These are phyloP conservation scores for Eucommia ulmoides DNA, from an alignment of 257 asterid genomes.

Conservation along the genomic window DNA sequence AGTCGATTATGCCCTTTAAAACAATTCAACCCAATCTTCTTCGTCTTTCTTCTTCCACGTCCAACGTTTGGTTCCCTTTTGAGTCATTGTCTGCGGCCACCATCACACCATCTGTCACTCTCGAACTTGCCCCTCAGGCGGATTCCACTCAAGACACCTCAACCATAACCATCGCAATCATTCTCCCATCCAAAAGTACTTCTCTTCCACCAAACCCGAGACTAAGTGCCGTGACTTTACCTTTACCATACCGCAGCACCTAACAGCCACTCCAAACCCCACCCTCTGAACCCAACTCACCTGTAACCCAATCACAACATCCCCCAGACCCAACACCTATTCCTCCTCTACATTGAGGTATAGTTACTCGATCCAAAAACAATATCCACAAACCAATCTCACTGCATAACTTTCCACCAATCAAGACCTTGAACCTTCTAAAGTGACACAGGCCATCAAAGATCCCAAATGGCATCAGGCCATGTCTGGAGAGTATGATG, in stretches of 20 bases:
- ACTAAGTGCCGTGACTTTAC: too few species aligned
- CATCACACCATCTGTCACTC: background rate
- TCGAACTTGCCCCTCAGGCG: background rate
- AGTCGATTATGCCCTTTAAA: background rate
- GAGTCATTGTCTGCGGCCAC: background rate
- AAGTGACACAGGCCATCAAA: background rate
- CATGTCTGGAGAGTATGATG: background rate
- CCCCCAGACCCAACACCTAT: background rate
- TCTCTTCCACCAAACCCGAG: background rate
- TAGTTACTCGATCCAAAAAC: background rate
- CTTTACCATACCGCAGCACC: background rate
- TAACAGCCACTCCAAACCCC: background rate
- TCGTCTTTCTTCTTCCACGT: background rate
- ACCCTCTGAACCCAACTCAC: too few species aligned
- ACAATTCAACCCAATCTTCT: background rate
- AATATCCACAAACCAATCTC: background rate
- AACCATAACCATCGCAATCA: background rate
- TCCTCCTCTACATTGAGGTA: too few species aligned
- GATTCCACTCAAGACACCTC: background rate
- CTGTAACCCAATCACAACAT: background rate
- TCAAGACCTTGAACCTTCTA: background rate
- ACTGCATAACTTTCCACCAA: background rate
- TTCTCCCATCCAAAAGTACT: background rate
- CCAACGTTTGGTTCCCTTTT: background rate
- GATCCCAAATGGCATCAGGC: background rate